Base-by-base conservation (phyloP, 2,329 filamentous ascomycete species). In the Diaporthe longicolla region DNA sequence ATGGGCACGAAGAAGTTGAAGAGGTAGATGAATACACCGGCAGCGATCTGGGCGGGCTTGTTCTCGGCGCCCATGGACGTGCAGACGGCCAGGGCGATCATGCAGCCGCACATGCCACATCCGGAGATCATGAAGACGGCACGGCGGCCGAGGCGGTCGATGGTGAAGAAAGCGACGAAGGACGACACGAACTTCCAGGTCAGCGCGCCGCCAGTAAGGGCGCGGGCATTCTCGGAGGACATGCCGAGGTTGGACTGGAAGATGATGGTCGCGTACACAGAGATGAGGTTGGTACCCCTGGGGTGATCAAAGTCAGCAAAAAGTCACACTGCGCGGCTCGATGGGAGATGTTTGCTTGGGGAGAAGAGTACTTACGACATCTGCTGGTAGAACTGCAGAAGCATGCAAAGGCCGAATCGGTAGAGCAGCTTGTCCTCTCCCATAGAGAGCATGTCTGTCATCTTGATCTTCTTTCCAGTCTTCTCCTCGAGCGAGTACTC, bases 1-100 rank as follows among this genome's bases (percentile, higher is more conserved):
- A 90, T 87, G 0, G 88, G 88, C 58, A 90, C 87, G 80, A 91
- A 91, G 77, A 87, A 89, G 80, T 90, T 89, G 83, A 89, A 92
- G 61, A 89, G 80, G 80, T 89, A 91, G 65, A 91, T 85, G 80
- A 90, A 90, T 75, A 88, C 84, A 0, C 87, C 88, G 0, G 87
- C 87, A 0, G 84, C 86, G 55, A 90, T 86, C 74, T 87, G 84
- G 2, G 89, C 85, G 1, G 82, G 74, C 3, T 82, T 82, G 80
- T 88, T 87, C 19, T 80, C 79, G 43, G 80, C 82, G 17, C 85
- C 83, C 78, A 85, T 87, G 26, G 84, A 88, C 4, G 87, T 89
- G 7, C 86, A 84, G 45, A 90, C 83, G 4, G 88, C 87, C 13
- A 91, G 82, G 4, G 85, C 84, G 7, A 87, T 76, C 89, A 90